Evolutionary conservation across 305 asterid genomes (phyloP).

Genomic region (Fraxinus sp.): DNA sequence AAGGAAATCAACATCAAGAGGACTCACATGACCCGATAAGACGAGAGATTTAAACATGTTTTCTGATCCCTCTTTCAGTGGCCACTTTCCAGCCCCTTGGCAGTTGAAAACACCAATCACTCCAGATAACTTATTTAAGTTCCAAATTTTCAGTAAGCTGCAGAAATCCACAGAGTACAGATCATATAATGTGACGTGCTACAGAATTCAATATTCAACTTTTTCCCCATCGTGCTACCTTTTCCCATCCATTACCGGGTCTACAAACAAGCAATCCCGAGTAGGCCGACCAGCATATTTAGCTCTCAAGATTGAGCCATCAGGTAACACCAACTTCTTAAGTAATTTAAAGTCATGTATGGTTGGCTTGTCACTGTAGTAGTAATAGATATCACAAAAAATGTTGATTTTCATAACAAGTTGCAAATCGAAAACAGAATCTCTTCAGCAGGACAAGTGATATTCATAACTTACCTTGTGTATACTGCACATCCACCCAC

Average conservation of each 20-base stretch:
- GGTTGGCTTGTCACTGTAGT: slow-evolving; percentile 6
- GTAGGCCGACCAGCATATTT: slow-evolving; percentile 32
- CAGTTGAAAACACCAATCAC: slow-evolving; percentile 50
- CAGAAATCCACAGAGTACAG: slow-evolving; percentile 10
- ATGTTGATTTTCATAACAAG: background rate
- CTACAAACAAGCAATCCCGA: slow-evolving; percentile 31
- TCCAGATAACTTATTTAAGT: slow-evolving; percentile 43
- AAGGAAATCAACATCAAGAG: slow-evolving; percentile 41
- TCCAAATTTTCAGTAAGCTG: slow-evolving; percentile 55
- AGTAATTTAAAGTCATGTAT: slow-evolving; percentile 29
- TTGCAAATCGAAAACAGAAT: background rate
- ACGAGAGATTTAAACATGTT: slow-evolving; percentile 13
- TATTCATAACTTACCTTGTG: background rate
- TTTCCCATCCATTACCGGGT: slow-evolving; percentile 33
- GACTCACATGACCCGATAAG: slow-evolving; percentile 36
- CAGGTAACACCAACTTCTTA: slow-evolving; percentile 31
- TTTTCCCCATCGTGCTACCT: slow-evolving; percentile 25
- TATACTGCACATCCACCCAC: slow-evolving; percentile 13
- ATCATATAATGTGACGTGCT: background rate
- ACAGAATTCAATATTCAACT: background rate
- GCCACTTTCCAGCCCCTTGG: slow-evolving; percentile 53
- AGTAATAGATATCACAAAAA: background rate
- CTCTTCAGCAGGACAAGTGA: background rate
- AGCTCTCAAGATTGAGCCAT: slow-evolving; percentile 38
- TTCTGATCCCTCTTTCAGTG: slow-evolving; percentile 26